These are phyloP conservation scores for Vitis rupestris DNA, from an alignment of 164 flowering plant genomes.

Conservation along the genomic window DNA sequence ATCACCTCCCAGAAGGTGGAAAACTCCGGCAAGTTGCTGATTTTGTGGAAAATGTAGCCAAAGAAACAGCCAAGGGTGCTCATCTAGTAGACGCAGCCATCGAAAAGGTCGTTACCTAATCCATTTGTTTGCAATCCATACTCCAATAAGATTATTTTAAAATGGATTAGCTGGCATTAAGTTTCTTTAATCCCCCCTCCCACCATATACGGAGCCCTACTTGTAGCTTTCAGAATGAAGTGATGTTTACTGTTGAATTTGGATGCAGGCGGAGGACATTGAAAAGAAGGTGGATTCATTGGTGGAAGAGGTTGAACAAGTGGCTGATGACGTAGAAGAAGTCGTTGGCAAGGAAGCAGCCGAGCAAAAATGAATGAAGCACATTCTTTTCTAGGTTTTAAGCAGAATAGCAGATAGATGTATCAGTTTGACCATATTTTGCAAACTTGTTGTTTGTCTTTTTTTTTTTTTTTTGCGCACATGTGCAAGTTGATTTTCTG, in stretches of 20 bases:
- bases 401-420: no score
- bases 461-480: no score
- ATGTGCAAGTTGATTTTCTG: no score
- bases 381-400: no score
- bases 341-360: no score
- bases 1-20: conserved; percentile 38
- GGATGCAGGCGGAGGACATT: conserved; percentile 30
- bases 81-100: conserved; percentile 25
- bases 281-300: conserved; percentile 21
- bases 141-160: no score
- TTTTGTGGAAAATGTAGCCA: conserved; percentile 35
- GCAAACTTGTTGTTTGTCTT: no score
- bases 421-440: no score
- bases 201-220: no score
- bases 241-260: not conserved
- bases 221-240: not conserved
- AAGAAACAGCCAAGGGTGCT: conserved; percentile 33
- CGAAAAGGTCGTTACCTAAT: conserved; percentile 33
- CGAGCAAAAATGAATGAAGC: no score
- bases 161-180: conserved; percentile 6
- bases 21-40: conserved; percentile 23
- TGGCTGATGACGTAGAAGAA: not conserved
- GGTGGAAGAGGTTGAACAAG: not conserved
- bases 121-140: no score
- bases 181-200: not conserved